Base-by-base conservation (phyloP, 768 basidiomycete species). In the Fomitopsis pulvina region DNA sequence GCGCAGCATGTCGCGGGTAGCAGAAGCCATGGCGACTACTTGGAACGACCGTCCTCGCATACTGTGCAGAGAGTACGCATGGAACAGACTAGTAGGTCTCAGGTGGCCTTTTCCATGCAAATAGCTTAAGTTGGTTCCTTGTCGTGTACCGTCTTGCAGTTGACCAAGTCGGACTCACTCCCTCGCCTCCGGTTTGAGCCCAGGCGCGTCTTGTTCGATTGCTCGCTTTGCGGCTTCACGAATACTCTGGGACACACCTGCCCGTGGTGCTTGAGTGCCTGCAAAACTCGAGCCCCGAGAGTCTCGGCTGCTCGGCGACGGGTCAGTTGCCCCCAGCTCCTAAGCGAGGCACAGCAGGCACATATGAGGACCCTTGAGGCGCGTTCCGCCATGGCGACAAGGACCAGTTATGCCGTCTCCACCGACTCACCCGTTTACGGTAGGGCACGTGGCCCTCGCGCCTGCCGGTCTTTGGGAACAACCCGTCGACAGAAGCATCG, bases 281-380 rank as follows among this genome's bases (percentile, higher is more conserved):
- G 57, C 52, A 52, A 58, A 32, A 45, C 41, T 50, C 16, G 27
- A 41, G 18, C 7, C 21, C 34, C 21, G 21, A 25, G 3, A 34
- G 9, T 37, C 12, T 3, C 39, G 4, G 10, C 21, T 18, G 21
- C 41, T 8, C 27, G 37, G 18, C 60, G 56, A 28, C 49, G 56
- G 16, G 37, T 59, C 42, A 62, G 60, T 44, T 59, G 59, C 16
- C 63, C 63, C 2, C 45, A 52, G 21, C 46, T 60, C 29, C 54
- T 64, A 38, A 62, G 42, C 55, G 60, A 64, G 28, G 51, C 52
- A n/a, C 63, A 64, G 54, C 62, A 61, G 49, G 52, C 51, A 37
- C 63, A 64, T 48, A 50, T 64, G 46, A 54, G 25, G 34, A 37
- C 43, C 18, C 43, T 58, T 3, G 56, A 60, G 48, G 38, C 51